These are phyloP conservation scores for Lecanicillium sp. DNA, from an alignment of 2,329 filamentous ascomycete species.

Conservation along the genomic window DNA sequence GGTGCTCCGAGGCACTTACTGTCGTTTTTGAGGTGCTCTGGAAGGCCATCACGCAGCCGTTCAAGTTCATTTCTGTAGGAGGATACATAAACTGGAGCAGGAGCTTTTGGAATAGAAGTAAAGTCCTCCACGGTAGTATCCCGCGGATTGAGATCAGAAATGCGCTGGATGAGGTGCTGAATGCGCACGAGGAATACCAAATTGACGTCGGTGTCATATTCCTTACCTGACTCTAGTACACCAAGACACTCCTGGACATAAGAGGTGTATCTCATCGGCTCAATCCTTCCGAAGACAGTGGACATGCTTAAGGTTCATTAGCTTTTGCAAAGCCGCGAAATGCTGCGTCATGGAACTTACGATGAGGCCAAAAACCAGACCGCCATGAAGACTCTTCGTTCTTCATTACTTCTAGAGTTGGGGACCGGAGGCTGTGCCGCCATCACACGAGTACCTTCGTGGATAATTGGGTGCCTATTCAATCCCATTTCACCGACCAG, in stretches of 20 bases:
- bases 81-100: conserved; percentile 35
- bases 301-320: conserved; percentile 25
- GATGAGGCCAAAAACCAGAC: conserved; percentile 47
- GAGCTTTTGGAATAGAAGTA: conserved; percentile 28
- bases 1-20: conserved; percentile 19
- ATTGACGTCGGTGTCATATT: conserved; percentile 38
- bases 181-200: conserved; percentile 40
- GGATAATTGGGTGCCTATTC: conserved; percentile 29
- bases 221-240: conserved; percentile 32
- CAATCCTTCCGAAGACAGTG: conserved; percentile 34
- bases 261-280: conserved; percentile 41
- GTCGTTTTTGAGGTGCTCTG: conserved; percentile 26
- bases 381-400: conserved; percentile 42
- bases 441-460: conserved; percentile 35
- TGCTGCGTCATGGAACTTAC: conserved; percentile 25
- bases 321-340: neutral
- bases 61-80: conserved; percentile 39
- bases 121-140: conserved; percentile 26
- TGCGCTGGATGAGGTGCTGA: conserved; percentile 43
- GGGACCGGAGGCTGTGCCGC: conserved; percentile 31
- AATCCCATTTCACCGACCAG: conserved; percentile 40
- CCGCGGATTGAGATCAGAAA: conserved; percentile 31
- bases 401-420: conserved; percentile 38
- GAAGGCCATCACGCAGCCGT: conserved; percentile 28
- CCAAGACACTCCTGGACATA: conserved; percentile 45